Evolutionary conservation across 1,139 yeast genomes (phyloP), one percentile per base, ranked within the genome.

Genomic region (Kodamaea ohmeri): DNA sequence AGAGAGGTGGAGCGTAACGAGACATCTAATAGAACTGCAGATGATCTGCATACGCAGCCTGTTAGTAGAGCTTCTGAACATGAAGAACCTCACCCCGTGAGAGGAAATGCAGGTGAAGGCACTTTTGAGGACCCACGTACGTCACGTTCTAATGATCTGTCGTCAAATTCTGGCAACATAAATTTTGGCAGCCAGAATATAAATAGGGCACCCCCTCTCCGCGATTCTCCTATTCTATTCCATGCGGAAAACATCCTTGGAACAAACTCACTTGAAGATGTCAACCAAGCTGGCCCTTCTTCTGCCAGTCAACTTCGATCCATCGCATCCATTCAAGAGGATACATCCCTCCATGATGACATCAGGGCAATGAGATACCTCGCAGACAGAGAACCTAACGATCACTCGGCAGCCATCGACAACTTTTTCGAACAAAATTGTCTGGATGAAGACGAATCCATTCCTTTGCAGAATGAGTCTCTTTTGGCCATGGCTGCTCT

Each of bases 341-440:
- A 27, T n/a, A 27, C 19, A 4, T 12, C 30, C 6, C 30, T 27
- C 4, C 20, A 27, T n/a, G 30, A 27, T 12, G 12, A 27, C 4
- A 20, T 27, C 30, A 15, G 17, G 12, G 5, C 30, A 6, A 27
- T 27, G 30, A 11, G 4, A 19, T 11, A 16, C 9, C 6, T 27
- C n/a, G 20, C 19, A 3, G 17, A 17, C 7, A 7, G 13, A 18
- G 14, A 13, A 7, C 31, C 28, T 6, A 19, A 15, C 20, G 31
- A 39, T 30, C 28, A 35, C 5, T 39, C 35, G 19, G 38, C 31
- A 3, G 38, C 32, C 8, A 27, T 38, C 7, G 38, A 35, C 20
- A 30, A 35, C 14, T 36, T 24, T 11, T 40, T 37, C 13, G 35
- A 16, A 15, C 31, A 25, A 19, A 19, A 19, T 25, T 9, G 17